Evolutionary conservation across 306 rosid species (phyloP).

Genomic region (Cucumis sativus): DNA sequence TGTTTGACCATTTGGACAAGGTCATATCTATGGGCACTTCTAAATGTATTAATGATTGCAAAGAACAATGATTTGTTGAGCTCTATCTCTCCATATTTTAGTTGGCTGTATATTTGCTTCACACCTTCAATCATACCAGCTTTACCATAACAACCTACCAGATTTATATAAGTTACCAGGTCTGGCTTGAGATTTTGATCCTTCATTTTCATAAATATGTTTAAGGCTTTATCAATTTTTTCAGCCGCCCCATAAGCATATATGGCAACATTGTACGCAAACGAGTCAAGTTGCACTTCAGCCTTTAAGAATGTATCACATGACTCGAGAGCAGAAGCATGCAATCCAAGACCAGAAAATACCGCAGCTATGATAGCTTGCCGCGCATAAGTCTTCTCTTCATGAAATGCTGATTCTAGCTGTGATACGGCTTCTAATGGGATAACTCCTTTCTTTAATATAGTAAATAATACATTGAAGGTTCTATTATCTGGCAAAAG

Average conservation of each 20-base stretch:
- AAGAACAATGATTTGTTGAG: conserved; percentile 47
- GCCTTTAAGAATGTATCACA: conserved; percentile 37
- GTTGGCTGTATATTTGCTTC: conserved; percentile 51
- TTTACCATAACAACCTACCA: conserved; percentile 67
- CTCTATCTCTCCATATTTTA: conserved; percentile 50
- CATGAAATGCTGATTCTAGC: conserved; percentile 53
- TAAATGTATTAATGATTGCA: conserved; percentile 58
- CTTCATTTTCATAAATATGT: conserved; percentile 66
- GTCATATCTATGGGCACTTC: conserved; percentile 44
- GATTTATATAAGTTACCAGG: conserved; percentile 47
- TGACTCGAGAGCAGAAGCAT: conserved; percentile 51
- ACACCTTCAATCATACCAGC: conserved; percentile 83
- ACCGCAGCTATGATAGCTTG: conserved; percentile 48
- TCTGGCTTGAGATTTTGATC: conserved; percentile 56
- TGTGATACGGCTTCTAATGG: conserved; percentile 67
- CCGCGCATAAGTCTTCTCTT: conserved; percentile 60
- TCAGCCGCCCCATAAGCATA: conserved; percentile 59
- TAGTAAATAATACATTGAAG: conserved; percentile 44
- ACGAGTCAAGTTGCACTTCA: conserved; percentile 42
- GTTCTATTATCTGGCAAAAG: conserved; percentile 55
- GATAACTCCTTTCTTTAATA: conserved; percentile 61
- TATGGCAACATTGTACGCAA: conserved; percentile 55
- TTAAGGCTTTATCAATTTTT: conserved; percentile 49
- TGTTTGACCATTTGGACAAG: conserved; percentile 45
- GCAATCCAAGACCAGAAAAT: conserved; percentile 71